Evolutionary conservation across 805 yeast species (phyloP), one percentile per base, ranked within the genome.

Genomic region (Schizosaccharomyces lindneri): DNA sequence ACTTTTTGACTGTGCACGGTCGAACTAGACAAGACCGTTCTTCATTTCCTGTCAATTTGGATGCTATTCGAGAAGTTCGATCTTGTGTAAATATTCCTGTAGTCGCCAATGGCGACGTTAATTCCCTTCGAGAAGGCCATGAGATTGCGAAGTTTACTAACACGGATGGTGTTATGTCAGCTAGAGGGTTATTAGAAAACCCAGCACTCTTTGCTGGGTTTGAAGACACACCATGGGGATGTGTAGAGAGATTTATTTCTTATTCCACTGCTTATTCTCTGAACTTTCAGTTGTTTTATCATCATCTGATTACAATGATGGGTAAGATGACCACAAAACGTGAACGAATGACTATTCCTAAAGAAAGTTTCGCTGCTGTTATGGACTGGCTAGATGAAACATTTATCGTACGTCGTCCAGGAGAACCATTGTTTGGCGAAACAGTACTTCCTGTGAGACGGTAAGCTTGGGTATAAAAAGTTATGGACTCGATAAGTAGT

Each of bases 101-200:
- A 0, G 84, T 93, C n/a, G 96, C 97, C 1, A 93, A 93, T 68
- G 98, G 98, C n/a, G 97, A 93, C 71, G 89, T 95, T 68, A 84
- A 84, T 67, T 69, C 78, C 0, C 72, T 81, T 29, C 73, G 75
- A 19, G 95, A 87, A 69, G 83, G 85, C n/a, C 67, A 73, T 55
- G 68, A 70, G 21, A 89, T 90, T 32, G 79, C 80, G 0, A 73
- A 78, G 13, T 69, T 70, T 61, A 88, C 97, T 0, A 84, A 84
- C 0, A 87, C 81, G 51, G 93, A 87, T 69, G 98, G 97, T 6
- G 85, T 93, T 6, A 93, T 93, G 98, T 84, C 97, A 2, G 98
- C 86, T 1, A 74, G 98, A 64, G 98, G 98, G 0, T 74, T 87
- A 2, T 73, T 93, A 61, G 74, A 79, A 36, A 93, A 93, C 70